Evolutionary conservation across 1,139 yeast species (phyloP), one percentile per base, ranked within the genome.

Genomic region (Lodderomyces orthopsilosis): DNA sequence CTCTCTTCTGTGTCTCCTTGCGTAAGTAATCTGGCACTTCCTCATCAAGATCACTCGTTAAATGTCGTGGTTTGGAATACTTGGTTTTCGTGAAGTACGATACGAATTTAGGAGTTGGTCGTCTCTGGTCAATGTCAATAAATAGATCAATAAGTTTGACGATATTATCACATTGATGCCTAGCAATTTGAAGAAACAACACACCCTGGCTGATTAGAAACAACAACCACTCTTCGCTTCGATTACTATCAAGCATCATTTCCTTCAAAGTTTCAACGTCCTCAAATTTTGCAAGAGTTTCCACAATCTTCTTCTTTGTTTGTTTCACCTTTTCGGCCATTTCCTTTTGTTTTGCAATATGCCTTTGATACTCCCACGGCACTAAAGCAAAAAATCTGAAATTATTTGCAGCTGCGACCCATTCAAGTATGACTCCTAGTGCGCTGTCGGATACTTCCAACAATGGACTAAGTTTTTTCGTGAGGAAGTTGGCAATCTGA

Each of bases 341-440:
- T 24, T 53, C 53, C 38, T 49, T 38, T 41, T 60, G 67, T n/a
- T 44, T 47, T 14, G 41, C 40, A 8, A 27, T 39, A 45, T 59
- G 61, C 3, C 33, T 37, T 1, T 44, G 37, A 38, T 50, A 44
- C 13, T 40, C 23, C 1, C 51, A 46, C 2, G 63, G 62, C 18
- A 57, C 42, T 3, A 53, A 33, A 2, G 64, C 38, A 45, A 58
- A 62, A 12, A 51, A 32, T 37, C 73, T 51, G 46, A 55, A 68
- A 2, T 54, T 50, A 46, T 68, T 68, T 2, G 73, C 70, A 35
- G 59, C 57, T 4, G 42, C 45, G 2, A 67, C 34, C 74, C 74
- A 68, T 13, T 52, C 50, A 12, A 51, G 42, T 1, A 59, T 42
- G 0, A 51, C 50, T 1, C 36, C 55, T 7, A 66, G 37, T 1